Base-by-base conservation (phyloP, 1,284 basidiomycete genomes). In the Anthracocystis setariae region DNA sequence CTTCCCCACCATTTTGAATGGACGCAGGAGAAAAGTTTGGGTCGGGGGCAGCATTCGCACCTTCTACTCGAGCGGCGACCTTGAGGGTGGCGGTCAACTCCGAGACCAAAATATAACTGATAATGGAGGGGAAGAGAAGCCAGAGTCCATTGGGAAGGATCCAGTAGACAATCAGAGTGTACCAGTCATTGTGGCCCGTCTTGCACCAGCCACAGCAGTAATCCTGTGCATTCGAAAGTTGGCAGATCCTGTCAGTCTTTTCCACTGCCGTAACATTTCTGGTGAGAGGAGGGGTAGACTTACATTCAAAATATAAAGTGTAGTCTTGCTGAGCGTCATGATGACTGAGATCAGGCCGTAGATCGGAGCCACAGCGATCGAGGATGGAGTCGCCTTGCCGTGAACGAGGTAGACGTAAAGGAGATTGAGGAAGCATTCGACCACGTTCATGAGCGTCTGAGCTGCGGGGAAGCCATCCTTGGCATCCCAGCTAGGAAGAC, bases 381-480 rank as follows among this genome's bases (percentile, higher is more conserved):
- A 86, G 5, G 52, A 42, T 43, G 84, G 76, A 4, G 84, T 82
- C 3, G 48, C 52, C 20, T 59, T 55, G 60, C 89, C 82, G 76
- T 92, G 88, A 0, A 89, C 88, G 37, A 91, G 87, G 82, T 90
- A 91, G 45, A 95, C 82, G 83, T 93, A 94, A 54, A 56, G 18
- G 23, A 83, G 48, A 84, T 93, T 94, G 76, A 94, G 81, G 17
- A 88, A 52, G 0, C 89, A 90, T 83, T 96, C 94, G 51, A 92
- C 82, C 59, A 94, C 62, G 83, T 95, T 96, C 73, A 95, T 83
- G 23, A 90, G 78, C 12, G 92, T 87, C 85, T 95, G 93, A 2
- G 93, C 93, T 73, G 88, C 91, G 12, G 92, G 89, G 84, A 95
- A 96, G 0, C 93, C 93, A 61, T 90, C 87, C 20, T 88, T 87